Evolutionary conservation across 2,329 filamentous ascomycete genomes (phyloP), one percentile per base, ranked within the genome.

Genomic region (Penicillium verrucosum): DNA sequence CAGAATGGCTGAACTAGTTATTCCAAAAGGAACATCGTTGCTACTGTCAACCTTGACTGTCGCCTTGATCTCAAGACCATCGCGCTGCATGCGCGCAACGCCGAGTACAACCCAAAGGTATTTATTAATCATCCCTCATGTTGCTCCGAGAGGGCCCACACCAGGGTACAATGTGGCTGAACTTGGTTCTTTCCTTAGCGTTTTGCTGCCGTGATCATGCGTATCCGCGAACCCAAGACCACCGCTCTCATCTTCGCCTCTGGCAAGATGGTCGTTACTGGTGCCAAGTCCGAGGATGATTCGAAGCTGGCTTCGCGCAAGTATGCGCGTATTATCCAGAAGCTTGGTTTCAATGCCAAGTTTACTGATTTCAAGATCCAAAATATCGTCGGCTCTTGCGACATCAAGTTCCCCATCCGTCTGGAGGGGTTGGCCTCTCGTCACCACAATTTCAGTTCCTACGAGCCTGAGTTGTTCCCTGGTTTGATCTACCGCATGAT

Each of bases 401-500:
- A 99, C 74, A 97, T 99, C 83, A 97, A 97, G 83, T 99, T 99
- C 80, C 94, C 94, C 52, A 97, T 99, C 68, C 91, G 94, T 65
- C 83, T 99, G 57, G 94, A 97, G 76, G 94, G 94, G 78, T 81
- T 99, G 73, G 94, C 94, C 16, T 94, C 89, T 66, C 91, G 92
- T 78, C 94, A 99, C 84, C 93, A 97, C 83, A 96, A 96, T 80
- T 99, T 97, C 86, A 95, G 90, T 78, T 97, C 92, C 56, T 99
- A 99, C 77, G 94, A 99, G 78, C 94, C 94, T 65, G 94, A 99
- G 75, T 78, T 99, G 75, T 99, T 97, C 85, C 94, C 94, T 71
- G 94, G 94, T 85, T 87, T 99, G 51, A 99, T 99, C 79, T 99
- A 99, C 80, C 92, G 94, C 75, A 99, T 99, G 94, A 97, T 97